Percentiles rank a stretch among this genome's conserved stretches.
Evolutionary conservation across 2,329 filamentous ascomycete species (phyloP).

Genomic region (Davidsoniella neocaledoniae): DNA sequence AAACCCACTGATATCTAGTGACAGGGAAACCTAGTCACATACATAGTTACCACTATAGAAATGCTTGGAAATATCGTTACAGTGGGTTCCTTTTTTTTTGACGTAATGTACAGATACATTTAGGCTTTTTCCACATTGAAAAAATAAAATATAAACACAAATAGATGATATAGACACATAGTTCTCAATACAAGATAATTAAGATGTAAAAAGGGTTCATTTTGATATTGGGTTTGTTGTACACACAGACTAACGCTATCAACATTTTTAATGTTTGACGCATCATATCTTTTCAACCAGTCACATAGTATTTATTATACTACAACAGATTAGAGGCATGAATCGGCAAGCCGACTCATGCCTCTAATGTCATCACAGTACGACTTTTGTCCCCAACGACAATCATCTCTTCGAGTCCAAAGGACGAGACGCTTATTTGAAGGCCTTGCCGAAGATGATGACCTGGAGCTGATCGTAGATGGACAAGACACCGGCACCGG

Average conservation of each 20-base stretch:
- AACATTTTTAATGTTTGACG: neutral
- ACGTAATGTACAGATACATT: no score
- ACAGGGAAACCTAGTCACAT: no score
- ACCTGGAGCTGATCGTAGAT: slow-evolving; percentile 99
- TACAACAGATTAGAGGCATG: neutral
- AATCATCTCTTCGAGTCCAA: neutral
- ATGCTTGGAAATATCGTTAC: no score
- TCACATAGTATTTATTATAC: slow-evolving; percentile 3
- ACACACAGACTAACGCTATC: slow-evolving; percentile 10
- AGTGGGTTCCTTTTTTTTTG: no score
- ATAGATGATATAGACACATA: neutral
- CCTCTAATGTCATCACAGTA: neutral
- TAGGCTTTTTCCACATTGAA: no score
- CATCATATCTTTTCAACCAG: slow-evolving; percentile 8
- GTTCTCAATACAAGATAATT: slow-evolving; percentile 13
- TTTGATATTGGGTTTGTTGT: slow-evolving; percentile 10
- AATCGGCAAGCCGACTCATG: no score
- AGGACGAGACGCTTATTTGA: slow-evolving; percentile 48
- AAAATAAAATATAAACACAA: neutral
- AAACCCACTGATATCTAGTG: no score
- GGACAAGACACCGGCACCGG: slow-evolving; percentile 99
- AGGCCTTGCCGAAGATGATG: slow-evolving; percentile 99
- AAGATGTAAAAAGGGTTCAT: slow-evolving; percentile 6
- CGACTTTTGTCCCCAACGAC: neutral
- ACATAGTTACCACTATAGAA: no score